These are phyloP conservation scores for Chondrus crispus DNA, from an alignment of 23 red algal genomes.

Conservation along the genomic window DNA sequence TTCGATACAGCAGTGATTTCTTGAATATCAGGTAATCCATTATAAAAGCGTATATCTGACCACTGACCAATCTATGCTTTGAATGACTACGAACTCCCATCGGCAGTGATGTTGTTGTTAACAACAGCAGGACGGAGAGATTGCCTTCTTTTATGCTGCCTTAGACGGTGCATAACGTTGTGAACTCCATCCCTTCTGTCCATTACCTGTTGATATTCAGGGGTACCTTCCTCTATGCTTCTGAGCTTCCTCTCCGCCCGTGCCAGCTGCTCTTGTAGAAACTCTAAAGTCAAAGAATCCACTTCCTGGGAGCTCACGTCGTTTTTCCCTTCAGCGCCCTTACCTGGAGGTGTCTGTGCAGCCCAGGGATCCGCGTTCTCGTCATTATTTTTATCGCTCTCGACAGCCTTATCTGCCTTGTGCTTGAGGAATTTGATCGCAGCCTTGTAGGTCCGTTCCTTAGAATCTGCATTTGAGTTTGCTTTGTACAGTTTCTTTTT, in stretches of 20 bases:
- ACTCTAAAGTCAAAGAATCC: not conserved
- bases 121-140: too few relatives aligned
- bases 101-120: too few relatives aligned
- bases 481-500: conserved; percentile 45
- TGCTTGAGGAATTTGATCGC: conserved; percentile 51
- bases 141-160: too few relatives aligned
- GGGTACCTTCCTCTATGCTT: not conserved
- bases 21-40: too few relatives aligned
- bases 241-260: not conserved
- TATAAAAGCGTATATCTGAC: too few relatives aligned
- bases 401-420: conserved; percentile 59
- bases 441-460: conserved; percentile 66
- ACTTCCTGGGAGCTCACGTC: not conserved
- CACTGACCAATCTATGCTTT: too few relatives aligned
- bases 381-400: conserved; percentile 9
- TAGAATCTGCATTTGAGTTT: conserved; percentile 35
- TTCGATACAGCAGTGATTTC: too few relatives aligned
- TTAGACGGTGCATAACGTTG: not conserved
- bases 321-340: not conserved
- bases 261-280: not conserved
- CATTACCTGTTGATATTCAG: not conserved
- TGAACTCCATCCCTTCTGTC: not conserved
- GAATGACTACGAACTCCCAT: too few relatives aligned
- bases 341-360: not conserved
- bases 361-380: conserved; percentile 35